A percentile compares a stretch with the other conserved stretches of the same genome.
phyloP scores from a whole-genome alignment of 768 basidiomycete species.

The Lentinula edodes region DNA sequence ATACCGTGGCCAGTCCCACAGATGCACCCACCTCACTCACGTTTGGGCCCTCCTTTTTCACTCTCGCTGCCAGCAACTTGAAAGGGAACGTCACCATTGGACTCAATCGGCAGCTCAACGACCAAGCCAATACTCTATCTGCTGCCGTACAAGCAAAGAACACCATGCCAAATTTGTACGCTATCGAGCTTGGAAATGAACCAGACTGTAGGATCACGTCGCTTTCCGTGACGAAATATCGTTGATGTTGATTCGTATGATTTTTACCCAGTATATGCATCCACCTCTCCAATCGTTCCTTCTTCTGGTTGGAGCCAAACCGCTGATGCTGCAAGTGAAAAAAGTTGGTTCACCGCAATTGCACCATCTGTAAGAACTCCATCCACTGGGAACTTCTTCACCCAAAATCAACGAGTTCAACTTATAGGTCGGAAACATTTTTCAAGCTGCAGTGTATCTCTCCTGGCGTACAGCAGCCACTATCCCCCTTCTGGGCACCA shows the following conservation, averaged over 20 bases:
- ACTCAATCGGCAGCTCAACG: slow-evolving; percentile 31
- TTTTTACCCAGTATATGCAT: slow-evolving; percentile 21
- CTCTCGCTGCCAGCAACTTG: slow-evolving; percentile 22
- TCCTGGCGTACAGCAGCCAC: slow-evolving; percentile 25
- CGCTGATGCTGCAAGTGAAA: slow-evolving; percentile 25
- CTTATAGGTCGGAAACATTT: slow-evolving; percentile 25
- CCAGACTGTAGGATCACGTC: slow-evolving; percentile 25
- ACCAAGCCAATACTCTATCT: slow-evolving; percentile 25
- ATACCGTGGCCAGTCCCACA: slow-evolving; percentile 27
- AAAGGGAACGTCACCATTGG: slow-evolving; percentile 29
- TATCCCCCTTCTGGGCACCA: slow-evolving; percentile 22
- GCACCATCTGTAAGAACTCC: slow-evolving; percentile 20
- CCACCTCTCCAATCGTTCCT: slow-evolving; percentile 25
- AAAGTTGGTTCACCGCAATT: slow-evolving; percentile 24
- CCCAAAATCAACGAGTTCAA: not conserved
- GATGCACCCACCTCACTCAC: slow-evolving; percentile 28
- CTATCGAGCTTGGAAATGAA: slow-evolving; percentile 33
- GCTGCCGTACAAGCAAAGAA: slow-evolving; percentile 25
- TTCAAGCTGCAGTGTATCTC: slow-evolving; percentile 30
- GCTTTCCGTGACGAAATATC: not conserved
- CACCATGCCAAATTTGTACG: slow-evolving; percentile 26
- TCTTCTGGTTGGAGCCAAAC: slow-evolving; percentile 26
- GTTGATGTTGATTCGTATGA: not conserved
- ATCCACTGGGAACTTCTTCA: not conserved
- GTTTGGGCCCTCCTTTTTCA: slow-evolving; percentile 25